Percentiles rank a stretch among this genome's conserved stretches.
Conservation (phyloP, 805 yeast species). For the Huiozyma naganishii region DNA sequence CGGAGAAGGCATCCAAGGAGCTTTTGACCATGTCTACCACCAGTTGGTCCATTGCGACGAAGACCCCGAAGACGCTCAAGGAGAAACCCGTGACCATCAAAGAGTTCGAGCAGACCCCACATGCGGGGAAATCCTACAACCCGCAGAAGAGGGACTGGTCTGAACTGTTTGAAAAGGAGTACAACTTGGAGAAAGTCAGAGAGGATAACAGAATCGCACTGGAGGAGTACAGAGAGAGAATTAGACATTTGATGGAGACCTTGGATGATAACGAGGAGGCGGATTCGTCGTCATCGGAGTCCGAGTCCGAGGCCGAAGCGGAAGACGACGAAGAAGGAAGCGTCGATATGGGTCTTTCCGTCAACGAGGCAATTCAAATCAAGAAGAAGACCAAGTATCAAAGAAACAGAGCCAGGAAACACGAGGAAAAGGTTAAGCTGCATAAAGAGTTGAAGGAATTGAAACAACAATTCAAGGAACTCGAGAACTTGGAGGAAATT, state of each 20-base stretch:
- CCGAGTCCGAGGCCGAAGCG: slow-evolving; percentile 25
- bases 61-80: slow-evolving; percentile 44
- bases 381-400: slow-evolving; percentile 70
- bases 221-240: slow-evolving; percentile 51
- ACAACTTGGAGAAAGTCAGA: slow-evolving; percentile 47
- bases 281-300: slow-evolving; percentile 26
- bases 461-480: slow-evolving; percentile 49
- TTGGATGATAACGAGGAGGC: slow-evolving; percentile 49
- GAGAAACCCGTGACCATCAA: slow-evolving; percentile 44
- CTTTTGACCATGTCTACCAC: slow-evolving; percentile 31
- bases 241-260: slow-evolving; percentile 54
- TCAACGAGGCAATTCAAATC: slow-evolving; percentile 55
- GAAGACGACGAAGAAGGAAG: slow-evolving; percentile 26
- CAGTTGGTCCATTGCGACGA: slow-evolving; percentile 43
- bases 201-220: slow-evolving; percentile 55
- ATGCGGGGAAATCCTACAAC: slow-evolving; percentile 83
- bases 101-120: slow-evolving; percentile 45
- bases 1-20: slow-evolving; percentile 30
- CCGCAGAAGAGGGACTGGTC: slow-evolving; percentile 84
- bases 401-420: slow-evolving; percentile 60
- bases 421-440: slow-evolving; percentile 46
- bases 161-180: slow-evolving; percentile 55
- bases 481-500: slow-evolving; percentile 37
- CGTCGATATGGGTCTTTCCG: slow-evolving; percentile 40
- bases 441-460: slow-evolving; percentile 47